Evolutionary conservation across 179 eudicot genomes (phyloP).

Genomic region (Vitellaria paradoxa): DNA sequence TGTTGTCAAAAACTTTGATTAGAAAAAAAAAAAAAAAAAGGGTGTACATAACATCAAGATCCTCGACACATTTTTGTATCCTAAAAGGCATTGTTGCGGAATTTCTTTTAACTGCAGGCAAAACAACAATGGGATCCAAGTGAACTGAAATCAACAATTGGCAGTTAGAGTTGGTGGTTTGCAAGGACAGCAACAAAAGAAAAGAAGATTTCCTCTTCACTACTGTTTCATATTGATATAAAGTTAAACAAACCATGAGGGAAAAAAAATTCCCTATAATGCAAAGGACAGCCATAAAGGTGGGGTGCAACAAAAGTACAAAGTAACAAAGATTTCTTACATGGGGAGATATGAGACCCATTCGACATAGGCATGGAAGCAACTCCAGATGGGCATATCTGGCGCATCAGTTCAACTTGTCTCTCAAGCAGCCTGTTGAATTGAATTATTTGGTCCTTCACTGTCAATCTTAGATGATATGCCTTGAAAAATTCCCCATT

Average conservation of each 20-base stretch:
- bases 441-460: constrained; percentile 65
- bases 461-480: constrained; percentile 65
- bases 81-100: too few relatives aligned
- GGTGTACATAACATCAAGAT: too few relatives aligned
- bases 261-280: not conserved
- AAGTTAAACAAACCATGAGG: too few relatives aligned
- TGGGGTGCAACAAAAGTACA: constrained; percentile 1
- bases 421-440: constrained; percentile 75
- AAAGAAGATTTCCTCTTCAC: not conserved
- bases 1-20: not conserved
- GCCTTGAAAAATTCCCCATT: constrained; percentile 89
- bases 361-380: constrained; percentile 53
- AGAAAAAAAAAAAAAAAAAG: not conserved
- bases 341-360: constrained; percentile 58
- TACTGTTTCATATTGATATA: not conserved
- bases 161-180: constrained; percentile 5
- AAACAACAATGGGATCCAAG: not conserved
- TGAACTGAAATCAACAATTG: not conserved
- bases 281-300: not conserved
- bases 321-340: constrained; percentile 35
- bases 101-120: not conserved
- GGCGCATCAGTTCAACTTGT: constrained; percentile 68
- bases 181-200: not conserved
- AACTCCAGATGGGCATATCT: constrained; percentile 50
- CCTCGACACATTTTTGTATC: too few relatives aligned